Evolutionary conservation across 768 basidiomycete species (phyloP), one percentile per base, ranked within the genome.

Genomic region (Tricholoma flavovirens): DNA sequence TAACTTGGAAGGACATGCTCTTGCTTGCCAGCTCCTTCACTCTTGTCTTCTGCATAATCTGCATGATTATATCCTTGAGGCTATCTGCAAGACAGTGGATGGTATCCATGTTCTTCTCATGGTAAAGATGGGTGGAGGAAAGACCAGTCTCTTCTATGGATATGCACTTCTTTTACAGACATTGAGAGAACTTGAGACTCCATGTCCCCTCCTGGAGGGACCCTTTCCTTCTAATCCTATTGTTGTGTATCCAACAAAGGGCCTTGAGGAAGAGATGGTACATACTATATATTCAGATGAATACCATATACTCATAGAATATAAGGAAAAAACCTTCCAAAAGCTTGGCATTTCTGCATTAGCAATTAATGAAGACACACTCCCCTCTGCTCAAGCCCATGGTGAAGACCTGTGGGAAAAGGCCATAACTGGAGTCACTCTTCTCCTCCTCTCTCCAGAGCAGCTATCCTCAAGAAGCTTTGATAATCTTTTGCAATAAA

Each of bases 31-130:
- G 42, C 42, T 43, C 3, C 42, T 43, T 9, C 19, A 8, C 1
- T 12, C 42, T 4, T 11, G 17, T 43, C 19, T 49, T 3, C 54
- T 51, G 22, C 58, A 59, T 32, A 40, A 54, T 14, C 22, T 59
- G 0, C 65, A 67, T 54, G 64, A 66, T 51, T 64, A 66, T 38
- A 56, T 64, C 30, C 51, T 67, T 15, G 66, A 66, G 45, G 66
- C 61, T 1, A 42, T 67, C 19, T 62, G 64, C 54, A 65, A 65
- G 32, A 38, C 61, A 12, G 21, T 65, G 19, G 66, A 68, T 50
- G 64, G 62, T 10, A 43, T 38, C 12, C 49, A 66, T 46, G 49
- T 66, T 14, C 29, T 66, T n/a, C 60, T 62, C 8, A 36, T 66
- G 11, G 36, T 56, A 2, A 26, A 30, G 14, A 67, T 64, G 15